Evolutionary conservation across 2,329 filamentous ascomycete genomes (phyloP).

Genomic region (Talaromyces sp.): DNA sequence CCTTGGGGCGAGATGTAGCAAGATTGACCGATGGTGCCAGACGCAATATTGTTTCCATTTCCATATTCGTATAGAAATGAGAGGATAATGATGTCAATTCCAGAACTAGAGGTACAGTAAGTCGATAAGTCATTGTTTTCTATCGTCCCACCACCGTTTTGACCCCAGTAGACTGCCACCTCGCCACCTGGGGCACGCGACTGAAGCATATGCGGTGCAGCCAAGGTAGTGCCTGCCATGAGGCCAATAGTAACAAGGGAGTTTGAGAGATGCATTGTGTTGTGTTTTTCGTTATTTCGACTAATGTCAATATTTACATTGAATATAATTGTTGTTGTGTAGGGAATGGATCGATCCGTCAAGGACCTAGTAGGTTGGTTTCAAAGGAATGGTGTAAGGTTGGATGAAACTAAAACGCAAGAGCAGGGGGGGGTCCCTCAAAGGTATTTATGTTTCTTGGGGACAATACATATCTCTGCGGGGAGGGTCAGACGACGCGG

Average conservation of each 20-base stretch:
- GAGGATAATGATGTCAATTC: slow-evolving; percentile 42
- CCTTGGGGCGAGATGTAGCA: slow-evolving; percentile 8
- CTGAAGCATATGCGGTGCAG: slow-evolving; percentile 9
- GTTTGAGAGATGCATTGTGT: slow-evolving; percentile 6
- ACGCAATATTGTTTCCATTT: slow-evolving; percentile 1
- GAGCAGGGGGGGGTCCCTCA: background rate
- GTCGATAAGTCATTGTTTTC: slow-evolving; percentile 11
- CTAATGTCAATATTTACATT: slow-evolving; percentile 9
- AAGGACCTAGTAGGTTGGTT: slow-evolving; percentile 9
- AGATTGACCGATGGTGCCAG: slow-evolving; percentile 8
- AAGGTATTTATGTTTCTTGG: background rate
- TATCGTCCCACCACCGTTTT: slow-evolving; percentile 5
- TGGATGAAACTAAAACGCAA: background rate
- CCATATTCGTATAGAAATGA: slow-evolving; percentile 42
- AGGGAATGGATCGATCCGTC: slow-evolving; percentile 12
- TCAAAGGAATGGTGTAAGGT: background rate
- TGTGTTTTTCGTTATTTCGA: background rate
- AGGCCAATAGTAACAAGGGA: slow-evolving; percentile 5
- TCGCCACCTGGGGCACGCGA: slow-evolving; percentile 9
- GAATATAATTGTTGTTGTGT: slow-evolving; percentile 4
- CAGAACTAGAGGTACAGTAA: slow-evolving; percentile 36
- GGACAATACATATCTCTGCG: background rate
- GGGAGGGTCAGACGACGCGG: background rate
- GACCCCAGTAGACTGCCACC: slow-evolving; percentile 12
- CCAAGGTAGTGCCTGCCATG: slow-evolving; percentile 6